These are phyloP conservation scores for Bretziella fagacearum DNA, from an alignment of 2,329 filamentous ascomycete genomes.

Conservation along the genomic window DNA sequence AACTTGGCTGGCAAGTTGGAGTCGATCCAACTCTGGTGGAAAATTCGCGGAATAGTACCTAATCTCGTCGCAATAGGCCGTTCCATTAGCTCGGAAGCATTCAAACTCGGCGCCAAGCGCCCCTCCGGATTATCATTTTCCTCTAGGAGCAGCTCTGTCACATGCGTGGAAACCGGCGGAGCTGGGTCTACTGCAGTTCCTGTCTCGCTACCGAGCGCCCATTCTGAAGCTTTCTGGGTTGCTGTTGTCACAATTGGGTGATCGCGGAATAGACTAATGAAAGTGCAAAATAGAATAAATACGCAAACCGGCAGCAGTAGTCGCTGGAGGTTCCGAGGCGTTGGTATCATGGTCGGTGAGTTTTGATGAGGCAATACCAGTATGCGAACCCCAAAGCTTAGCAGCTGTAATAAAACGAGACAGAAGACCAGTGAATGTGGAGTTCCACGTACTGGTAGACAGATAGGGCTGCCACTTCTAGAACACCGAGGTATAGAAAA, in stretches of 20 bases:
- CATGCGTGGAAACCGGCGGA: neutral
- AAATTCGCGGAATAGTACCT: constrained; percentile 23
- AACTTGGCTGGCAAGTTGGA: constrained; percentile 19
- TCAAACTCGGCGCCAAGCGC: constrained; percentile 5
- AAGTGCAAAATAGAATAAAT: neutral
- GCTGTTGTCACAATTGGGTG: neutral
- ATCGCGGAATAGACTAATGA: constrained; percentile 4
- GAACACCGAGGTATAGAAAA: no score
- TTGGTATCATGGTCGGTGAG: neutral
- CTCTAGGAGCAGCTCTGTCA: neutral
- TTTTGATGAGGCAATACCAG: no score
- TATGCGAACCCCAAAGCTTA: no score
- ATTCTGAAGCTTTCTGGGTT: neutral
- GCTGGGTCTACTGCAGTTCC: neutral
- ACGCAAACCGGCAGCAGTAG: constrained; percentile 1
- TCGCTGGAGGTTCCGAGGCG: neutral
- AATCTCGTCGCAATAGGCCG: constrained; percentile 11
- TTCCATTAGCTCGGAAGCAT: constrained; percentile 8
- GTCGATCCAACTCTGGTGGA: constrained; percentile 20
- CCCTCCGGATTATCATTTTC: neutral
- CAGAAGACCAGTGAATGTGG: no score
- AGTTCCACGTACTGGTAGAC: no score
- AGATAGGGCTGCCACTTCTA: no score
- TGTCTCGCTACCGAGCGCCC: neutral
- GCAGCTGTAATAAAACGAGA: no score